Evolutionary conservation across 1,139 yeast genomes (phyloP).

Genomic region (Taiozyma sp.): DNA sequence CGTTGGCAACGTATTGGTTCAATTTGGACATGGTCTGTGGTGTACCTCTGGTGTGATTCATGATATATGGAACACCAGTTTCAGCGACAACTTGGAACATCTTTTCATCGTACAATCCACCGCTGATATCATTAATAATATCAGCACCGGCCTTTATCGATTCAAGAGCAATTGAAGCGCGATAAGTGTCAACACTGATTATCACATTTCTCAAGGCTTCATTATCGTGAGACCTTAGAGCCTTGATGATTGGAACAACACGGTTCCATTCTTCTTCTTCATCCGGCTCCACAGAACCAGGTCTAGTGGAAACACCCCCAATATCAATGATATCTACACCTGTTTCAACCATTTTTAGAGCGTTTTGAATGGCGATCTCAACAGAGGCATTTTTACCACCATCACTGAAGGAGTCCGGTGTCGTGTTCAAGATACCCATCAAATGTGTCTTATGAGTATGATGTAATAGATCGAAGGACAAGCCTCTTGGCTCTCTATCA

Average conservation of each 20-base stretch:
- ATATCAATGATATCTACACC: constrained; percentile 75
- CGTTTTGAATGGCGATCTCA: constrained; percentile 34
- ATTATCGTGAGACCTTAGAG: constrained; percentile 43
- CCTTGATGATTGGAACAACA: constrained; percentile 63
- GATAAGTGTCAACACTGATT: constrained; percentile 81
- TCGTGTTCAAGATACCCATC: constrained; percentile 86
- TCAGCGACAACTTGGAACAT: constrained; percentile 67
- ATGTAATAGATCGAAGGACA: constrained; percentile 34
- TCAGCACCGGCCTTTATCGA: constrained; percentile 78
- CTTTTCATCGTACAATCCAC: constrained; percentile 62
- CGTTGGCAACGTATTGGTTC: constrained; percentile 46
- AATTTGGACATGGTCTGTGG: constrained; percentile 66
- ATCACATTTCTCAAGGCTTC: constrained; percentile 37
- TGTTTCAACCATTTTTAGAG: constrained; percentile 40
- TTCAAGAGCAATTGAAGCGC: constrained; percentile 66
- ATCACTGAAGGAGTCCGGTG: constrained; percentile 96
- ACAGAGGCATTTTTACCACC: constrained; percentile 50
- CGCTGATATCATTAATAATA: constrained; percentile 86
- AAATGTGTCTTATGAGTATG: constrained; percentile 40
- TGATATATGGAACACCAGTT: constrained; percentile 68
- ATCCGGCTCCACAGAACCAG: constrained; percentile 61
- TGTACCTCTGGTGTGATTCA: constrained; percentile 84
- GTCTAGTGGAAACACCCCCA: constrained; percentile 93
- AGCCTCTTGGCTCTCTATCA: constrained; percentile 22
- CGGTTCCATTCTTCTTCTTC: constrained; percentile 55